phyloP scores from a whole-genome alignment of 441 rosid species.

The Oxalis stricta region DNA sequence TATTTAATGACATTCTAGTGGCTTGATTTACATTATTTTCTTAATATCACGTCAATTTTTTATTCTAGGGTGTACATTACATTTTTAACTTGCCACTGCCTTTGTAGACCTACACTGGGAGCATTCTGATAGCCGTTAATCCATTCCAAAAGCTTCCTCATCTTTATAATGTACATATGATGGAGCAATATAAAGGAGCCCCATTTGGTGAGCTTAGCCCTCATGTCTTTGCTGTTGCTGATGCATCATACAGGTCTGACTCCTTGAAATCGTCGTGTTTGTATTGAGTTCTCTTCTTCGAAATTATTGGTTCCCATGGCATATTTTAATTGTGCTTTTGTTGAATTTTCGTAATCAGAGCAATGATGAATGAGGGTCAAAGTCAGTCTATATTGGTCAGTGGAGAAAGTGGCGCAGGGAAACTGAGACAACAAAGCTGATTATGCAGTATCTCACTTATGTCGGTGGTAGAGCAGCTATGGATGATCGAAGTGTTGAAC shows the following conservation, averaged over 20 bases:
- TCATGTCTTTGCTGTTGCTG: slow-evolving; percentile 97
- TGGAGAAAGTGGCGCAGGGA: slow-evolving; percentile 99
- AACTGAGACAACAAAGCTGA: slow-evolving; percentile 94
- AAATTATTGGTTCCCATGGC: slow-evolving; percentile 4
- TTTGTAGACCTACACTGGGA: slow-evolving; percentile 87
- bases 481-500: slow-evolving; percentile 84
- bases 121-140: slow-evolving; percentile 92
- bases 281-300: slow-evolving; percentile 1
- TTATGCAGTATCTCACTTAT: slow-evolving; percentile 91
- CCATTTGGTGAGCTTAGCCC: slow-evolving; percentile 95
- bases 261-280: slow-evolving; percentile 4
- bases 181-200: slow-evolving; percentile 97
- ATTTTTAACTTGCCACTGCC: slow-evolving; percentile 1
- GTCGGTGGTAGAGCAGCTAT: slow-evolving; percentile 89
- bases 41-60: background rate
- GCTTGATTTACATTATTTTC: background rate
- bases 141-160: slow-evolving; percentile 97
- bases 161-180: slow-evolving; percentile 89
- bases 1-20: background rate
- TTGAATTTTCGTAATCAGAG: slow-evolving; percentile 40
- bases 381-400: slow-evolving; percentile 95
- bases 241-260: slow-evolving; percentile 85
- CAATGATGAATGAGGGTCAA: slow-evolving; percentile 70
- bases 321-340: slow-evolving; percentile 12
- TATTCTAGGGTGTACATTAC: background rate